A percentile compares a stretch with the other conserved stretches of the same genome.
phyloP scores from a whole-genome alignment of 2,329 filamentous ascomycete species.

The Neoscytalidium dimidiatum region DNA sequence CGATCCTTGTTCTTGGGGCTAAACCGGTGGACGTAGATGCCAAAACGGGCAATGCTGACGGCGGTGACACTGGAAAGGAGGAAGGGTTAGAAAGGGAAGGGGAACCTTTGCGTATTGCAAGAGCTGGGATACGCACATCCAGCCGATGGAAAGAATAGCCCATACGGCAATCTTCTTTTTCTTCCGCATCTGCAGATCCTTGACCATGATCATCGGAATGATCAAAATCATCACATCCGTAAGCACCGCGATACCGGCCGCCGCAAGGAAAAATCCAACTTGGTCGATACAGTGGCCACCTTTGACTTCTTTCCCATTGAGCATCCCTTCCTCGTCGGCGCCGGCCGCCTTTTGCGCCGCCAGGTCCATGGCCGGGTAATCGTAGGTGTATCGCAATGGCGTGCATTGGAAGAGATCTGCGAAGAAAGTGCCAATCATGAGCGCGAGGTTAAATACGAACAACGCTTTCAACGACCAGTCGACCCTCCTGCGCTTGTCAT shows the following conservation, averaged over 20 bases:
- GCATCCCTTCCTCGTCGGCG: constrained; percentile 28
- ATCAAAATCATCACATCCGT: constrained; percentile 44
- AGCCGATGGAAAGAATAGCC: constrained; percentile 36
- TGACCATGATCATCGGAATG: constrained; percentile 46
- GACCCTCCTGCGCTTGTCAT: constrained; percentile 33
- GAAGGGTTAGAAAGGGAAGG: neutral
- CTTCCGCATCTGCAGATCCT: constrained; percentile 44
- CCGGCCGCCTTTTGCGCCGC: constrained; percentile 7
- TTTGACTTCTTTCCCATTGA: constrained; percentile 29
- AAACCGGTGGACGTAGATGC: constrained; percentile 43
- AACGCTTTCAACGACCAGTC: constrained; percentile 33
- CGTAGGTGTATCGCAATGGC: constrained; percentile 34
- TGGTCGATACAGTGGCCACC: constrained; percentile 37
- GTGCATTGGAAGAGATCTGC: constrained; percentile 39
- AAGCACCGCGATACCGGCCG: constrained; percentile 37
- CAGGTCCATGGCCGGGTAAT: constrained; percentile 28
- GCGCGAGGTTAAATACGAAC: constrained; percentile 38
- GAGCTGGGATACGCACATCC: constrained; percentile 28
- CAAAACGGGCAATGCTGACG: constrained; percentile 40
- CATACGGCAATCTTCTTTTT: constrained; percentile 39
- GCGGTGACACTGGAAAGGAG: constrained; percentile 30
- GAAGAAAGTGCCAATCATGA: constrained; percentile 35
- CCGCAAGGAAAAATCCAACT: constrained; percentile 35
- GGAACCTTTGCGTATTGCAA: neutral
- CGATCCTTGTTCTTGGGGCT: constrained; percentile 33